Evolutionary conservation across 306 rosid genomes (phyloP).

Genomic region (Crotalaria pallida): DNA sequence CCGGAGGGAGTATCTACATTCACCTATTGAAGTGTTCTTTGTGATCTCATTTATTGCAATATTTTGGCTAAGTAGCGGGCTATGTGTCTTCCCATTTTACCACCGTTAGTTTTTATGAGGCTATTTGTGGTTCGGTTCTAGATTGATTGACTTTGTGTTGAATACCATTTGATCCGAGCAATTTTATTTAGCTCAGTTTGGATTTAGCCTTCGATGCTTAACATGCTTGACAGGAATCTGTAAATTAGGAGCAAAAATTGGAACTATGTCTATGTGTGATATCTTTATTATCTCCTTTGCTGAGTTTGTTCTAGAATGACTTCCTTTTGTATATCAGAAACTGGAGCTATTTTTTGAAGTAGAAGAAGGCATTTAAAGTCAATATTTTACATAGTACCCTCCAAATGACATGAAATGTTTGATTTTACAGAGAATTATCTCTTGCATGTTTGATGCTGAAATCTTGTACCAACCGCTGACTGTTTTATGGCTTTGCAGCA

Average conservation of each 20-base stretch:
- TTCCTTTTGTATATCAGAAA: too few species aligned
- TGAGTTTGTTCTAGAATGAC: too few species aligned
- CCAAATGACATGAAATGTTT: conserved; percentile 2
- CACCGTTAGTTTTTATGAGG: too few species aligned
- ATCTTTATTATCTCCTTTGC: too few species aligned
- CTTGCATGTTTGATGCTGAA: not conserved
- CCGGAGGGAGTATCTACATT: too few species aligned
- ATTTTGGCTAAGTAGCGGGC: not conserved
- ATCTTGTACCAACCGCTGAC: conserved; percentile 2
- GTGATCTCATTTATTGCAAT: not conserved
- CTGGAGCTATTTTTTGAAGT: too few species aligned
- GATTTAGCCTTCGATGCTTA: not conserved
- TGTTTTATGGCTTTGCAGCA: conserved; percentile 44
- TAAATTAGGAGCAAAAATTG: not conserved
- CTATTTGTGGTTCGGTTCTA: too few species aligned
- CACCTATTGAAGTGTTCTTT: not conserved
- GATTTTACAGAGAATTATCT: not conserved
- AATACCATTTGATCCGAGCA: too few species aligned
- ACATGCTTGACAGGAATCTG: not conserved
- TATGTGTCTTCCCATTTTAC: too few species aligned
- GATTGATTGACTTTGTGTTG: too few species aligned
- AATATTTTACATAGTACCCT: not conserved
- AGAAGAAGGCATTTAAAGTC: not conserved
- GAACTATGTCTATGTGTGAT: not conserved
- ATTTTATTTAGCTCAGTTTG: too few species aligned